A percentile compares a stretch with the other conserved stretches of the same genome.
phyloP scores from a whole-genome alignment of 208 protist species.

The Giardia muris region DNA sequence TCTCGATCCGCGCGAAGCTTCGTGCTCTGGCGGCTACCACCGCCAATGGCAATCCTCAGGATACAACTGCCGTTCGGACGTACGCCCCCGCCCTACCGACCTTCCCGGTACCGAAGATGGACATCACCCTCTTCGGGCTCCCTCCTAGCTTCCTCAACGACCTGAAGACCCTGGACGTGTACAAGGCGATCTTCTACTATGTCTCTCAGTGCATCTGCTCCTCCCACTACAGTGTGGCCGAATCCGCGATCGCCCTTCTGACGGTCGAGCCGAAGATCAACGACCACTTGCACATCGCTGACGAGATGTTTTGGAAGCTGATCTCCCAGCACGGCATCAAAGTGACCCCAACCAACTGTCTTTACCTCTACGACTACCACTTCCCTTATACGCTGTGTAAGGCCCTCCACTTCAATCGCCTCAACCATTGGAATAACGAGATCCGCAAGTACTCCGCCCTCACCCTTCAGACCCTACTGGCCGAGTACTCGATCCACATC shows the following conservation, averaged over 20 bases:
- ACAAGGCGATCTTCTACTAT: slow-evolving; percentile 43
- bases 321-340: not conserved
- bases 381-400: not conserved
- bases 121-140: not conserved
- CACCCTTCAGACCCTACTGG: not conserved
- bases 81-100: slow-evolving; percentile 33
- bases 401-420: not conserved
- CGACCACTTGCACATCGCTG: not conserved
- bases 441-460: not conserved
- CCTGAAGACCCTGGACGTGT: not conserved
- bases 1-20: not conserved
- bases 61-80: slow-evolving; percentile 22
- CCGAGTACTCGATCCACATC: not conserved
- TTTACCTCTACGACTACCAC: not conserved
- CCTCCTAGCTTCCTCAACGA: slow-evolving; percentile 27
- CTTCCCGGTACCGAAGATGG: not conserved
- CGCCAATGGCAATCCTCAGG: not conserved
- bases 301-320: not conserved
- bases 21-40: not conserved
- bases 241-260: slow-evolving; percentile 48
- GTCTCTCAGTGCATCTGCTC: slow-evolving; percentile 45
- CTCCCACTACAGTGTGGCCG: slow-evolving; percentile 54
- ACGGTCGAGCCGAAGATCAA: not conserved
- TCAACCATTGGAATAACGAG: not conserved
- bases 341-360: not conserved